A percentile compares a stretch with the other conserved stretches of the same genome.
Evolutionary conservation across 177 flowering plant genomes (phyloP).

Genomic region (Tripterygium wilfordii): DNA sequence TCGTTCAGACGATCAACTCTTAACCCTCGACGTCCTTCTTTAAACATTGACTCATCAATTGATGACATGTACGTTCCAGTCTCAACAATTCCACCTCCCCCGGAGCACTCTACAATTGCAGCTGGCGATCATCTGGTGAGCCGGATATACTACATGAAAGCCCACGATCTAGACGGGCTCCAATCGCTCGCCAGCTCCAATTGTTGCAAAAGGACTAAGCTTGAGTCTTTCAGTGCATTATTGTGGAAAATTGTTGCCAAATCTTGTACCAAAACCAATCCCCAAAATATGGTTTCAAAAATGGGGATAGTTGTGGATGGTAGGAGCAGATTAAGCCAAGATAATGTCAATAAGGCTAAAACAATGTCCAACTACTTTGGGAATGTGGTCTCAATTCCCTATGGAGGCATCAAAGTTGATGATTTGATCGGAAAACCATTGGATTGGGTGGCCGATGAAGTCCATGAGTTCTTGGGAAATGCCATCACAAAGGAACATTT

Average conservation of each 20-base stretch:
- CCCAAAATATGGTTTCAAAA: slow-evolving; percentile 17
- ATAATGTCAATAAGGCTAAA: not conserved
- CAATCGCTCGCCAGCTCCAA: slow-evolving; percentile 25
- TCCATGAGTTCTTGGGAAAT: slow-evolving; percentile 27
- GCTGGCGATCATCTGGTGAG: slow-evolving; percentile 24
- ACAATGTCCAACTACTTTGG: slow-evolving; percentile 37
- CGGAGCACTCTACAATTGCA: not conserved
- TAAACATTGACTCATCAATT: slow-evolving; percentile 16
- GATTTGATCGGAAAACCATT: slow-evolving; percentile 26
- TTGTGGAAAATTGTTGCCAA: slow-evolving; percentile 42
- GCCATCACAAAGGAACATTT: slow-evolving; percentile 50
- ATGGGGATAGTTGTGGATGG: slow-evolving; percentile 62
- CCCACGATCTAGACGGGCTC: slow-evolving; percentile 23
- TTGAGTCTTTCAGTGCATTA: slow-evolving; percentile 47
- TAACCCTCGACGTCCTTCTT: slow-evolving; percentile 31
- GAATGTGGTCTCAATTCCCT: slow-evolving; percentile 47
- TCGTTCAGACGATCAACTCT: slow-evolving; percentile 44
- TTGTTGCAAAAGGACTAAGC: slow-evolving; percentile 24
- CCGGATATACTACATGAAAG: slow-evolving; percentile 42
- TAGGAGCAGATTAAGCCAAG: slow-evolving; percentile 19
- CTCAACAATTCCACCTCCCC: slow-evolving; percentile 35
- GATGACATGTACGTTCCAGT: slow-evolving; percentile 35
- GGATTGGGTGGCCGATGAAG: slow-evolving; percentile 31
- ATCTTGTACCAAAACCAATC: not conserved
- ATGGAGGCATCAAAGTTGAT: slow-evolving; percentile 10